A percentile compares a stretch with the other conserved stretches of the same genome.
phyloP scores from a whole-genome alignment of 2,329 filamentous ascomycete genomes.

The Botrytis squamosa region DNA sequence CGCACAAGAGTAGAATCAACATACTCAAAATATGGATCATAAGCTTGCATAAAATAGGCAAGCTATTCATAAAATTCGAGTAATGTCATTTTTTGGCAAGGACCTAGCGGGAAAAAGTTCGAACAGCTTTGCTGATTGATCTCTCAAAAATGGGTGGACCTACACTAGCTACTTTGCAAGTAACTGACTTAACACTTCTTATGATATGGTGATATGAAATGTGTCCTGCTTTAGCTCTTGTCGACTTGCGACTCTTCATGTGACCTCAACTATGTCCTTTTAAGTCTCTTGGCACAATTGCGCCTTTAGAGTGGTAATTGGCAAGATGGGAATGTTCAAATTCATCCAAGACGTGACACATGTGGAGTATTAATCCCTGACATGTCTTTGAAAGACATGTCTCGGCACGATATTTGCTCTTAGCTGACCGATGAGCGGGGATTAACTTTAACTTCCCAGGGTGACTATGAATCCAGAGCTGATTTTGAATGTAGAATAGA shows the following conservation, averaged over 20 bases:
- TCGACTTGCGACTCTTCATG: neutral
- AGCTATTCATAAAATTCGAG: neutral
- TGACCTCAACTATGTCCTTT: neutral
- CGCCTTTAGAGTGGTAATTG: neutral
- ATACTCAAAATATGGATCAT: fast-evolving
- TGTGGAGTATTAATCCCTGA: neutral
- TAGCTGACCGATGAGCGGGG: neutral
- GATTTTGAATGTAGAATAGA: neutral
- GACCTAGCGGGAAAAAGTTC: neutral
- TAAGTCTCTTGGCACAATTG: neutral
- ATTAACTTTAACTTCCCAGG: neutral
- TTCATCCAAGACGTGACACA: neutral
- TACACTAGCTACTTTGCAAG: neutral
- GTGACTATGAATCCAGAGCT: neutral
- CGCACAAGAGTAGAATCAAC: neutral
- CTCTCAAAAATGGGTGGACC: too few species aligned
- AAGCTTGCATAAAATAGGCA: neutral
- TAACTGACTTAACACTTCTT: neutral
- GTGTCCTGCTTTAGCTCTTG: neutral
- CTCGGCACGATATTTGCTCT: neutral
- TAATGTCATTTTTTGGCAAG: neutral
- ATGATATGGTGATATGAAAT: neutral
- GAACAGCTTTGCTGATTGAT: too few species aligned
- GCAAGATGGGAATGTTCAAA: neutral
- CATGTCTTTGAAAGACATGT: neutral